A percentile compares a stretch with the other conserved stretches of the same genome.
phyloP scores from a whole-genome alignment of 805 yeast genomes.

The Yarrowia deformans region DNA sequence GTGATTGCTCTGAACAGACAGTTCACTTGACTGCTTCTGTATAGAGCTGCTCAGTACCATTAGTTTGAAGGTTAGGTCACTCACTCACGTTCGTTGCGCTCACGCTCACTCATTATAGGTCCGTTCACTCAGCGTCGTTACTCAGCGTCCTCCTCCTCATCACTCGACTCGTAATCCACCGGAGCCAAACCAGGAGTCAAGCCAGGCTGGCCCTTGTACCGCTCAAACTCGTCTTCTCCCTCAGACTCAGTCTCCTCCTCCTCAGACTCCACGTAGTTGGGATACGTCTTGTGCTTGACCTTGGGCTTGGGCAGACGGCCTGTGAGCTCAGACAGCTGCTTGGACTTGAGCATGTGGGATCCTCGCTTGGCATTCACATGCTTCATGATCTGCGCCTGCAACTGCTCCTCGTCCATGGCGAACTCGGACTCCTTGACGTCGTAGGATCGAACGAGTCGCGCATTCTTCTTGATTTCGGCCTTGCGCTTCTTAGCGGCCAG shows the following conservation, averaged over 20 bases:
- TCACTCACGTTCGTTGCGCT: not conserved
- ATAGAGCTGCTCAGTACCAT: no score
- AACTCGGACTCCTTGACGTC: conserved; percentile 35
- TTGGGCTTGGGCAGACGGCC: conserved; percentile 13
- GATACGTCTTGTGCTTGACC: conserved; percentile 25
- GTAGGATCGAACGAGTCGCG: conserved; percentile 7
- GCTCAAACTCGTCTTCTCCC: conserved; percentile 33
- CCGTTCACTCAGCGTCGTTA: no score
- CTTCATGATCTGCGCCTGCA: conserved; percentile 23
- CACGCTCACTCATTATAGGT: not conserved
- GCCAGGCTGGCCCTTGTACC: conserved; percentile 41
- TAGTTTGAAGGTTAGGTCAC: no score
- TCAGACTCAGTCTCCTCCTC: conserved; percentile 34
- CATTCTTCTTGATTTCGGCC: conserved; percentile 29
- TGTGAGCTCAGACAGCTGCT: conserved; percentile 23
- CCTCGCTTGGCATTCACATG: conserved; percentile 19
- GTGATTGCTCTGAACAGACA: no score
- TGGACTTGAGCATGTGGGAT: conserved; percentile 23
- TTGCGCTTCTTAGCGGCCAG: conserved; percentile 27
- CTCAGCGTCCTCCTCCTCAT: conserved; percentile 36
- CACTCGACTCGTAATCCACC: conserved; percentile 45
- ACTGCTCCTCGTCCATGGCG: conserved; percentile 29
- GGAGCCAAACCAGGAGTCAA: conserved; percentile 48
- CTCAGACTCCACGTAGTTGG: conserved; percentile 25
- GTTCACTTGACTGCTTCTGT: no score